Conservation (phyloP, 202 grass and related monocot genomes). For the Zoysia matrella region DNA sequence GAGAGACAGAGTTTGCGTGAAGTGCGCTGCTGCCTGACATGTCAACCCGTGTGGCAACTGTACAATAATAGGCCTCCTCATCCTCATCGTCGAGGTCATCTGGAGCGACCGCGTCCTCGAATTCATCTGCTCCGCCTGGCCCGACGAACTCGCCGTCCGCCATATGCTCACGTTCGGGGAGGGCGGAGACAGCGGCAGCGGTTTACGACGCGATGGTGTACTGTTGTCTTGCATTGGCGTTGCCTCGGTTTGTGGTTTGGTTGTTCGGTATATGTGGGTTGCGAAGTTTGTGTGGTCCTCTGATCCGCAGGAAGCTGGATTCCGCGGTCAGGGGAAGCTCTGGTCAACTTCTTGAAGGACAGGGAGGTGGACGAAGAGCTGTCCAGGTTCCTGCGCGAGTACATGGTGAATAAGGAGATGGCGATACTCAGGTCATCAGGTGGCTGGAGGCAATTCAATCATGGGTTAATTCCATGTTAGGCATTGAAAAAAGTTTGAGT, state of each 20-base stretch:
- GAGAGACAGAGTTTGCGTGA: too few relatives aligned
- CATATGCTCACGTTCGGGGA: constrained; percentile 64
- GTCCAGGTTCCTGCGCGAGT: constrained; percentile 75
- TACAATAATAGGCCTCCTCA: constrained; percentile 39
- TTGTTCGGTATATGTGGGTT: not conserved
- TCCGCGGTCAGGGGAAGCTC: constrained; percentile 40
- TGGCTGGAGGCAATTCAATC: constrained; percentile 71
- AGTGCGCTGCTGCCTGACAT: too few relatives aligned
- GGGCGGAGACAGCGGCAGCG: constrained; percentile 8
- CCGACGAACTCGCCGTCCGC: constrained; percentile 58
- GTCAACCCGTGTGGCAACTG: too few relatives aligned
- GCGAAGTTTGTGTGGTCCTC: not conserved
- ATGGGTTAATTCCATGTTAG: not conserved
- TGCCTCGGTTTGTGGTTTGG: not conserved
- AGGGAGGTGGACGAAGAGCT: constrained; percentile 78
- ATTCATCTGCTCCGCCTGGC: constrained; percentile 94
- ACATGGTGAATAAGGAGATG: constrained; percentile 80
- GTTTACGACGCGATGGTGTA: constrained; percentile 63
- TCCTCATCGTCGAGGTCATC: constrained; percentile 83
- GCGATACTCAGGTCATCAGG: constrained; percentile 55
- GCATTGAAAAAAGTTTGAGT: too few relatives aligned
- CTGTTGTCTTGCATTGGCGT: not conserved
- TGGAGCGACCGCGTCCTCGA: constrained; percentile 56
- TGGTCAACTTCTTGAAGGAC: constrained; percentile 69
- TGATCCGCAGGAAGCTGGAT: constrained; percentile 57